Evolutionary conservation across 805 yeast species (phyloP), one percentile per base, ranked within the genome.

Genomic region (Candida sithepensis): DNA sequence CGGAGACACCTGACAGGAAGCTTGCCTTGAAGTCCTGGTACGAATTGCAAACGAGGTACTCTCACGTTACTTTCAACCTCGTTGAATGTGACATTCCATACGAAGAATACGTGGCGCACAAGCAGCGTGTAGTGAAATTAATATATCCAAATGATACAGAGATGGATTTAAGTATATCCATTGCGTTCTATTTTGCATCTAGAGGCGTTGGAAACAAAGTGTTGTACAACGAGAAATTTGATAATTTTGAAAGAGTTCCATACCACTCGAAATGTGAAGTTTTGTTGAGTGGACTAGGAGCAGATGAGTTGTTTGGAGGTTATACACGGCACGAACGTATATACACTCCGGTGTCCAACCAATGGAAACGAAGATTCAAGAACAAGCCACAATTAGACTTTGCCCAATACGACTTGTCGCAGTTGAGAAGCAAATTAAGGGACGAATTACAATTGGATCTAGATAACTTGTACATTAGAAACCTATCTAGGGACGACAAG

Each of bases 241-340:
- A 44, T 5, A 26, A 21, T n/a, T 46, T 56, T 3, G 38, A 43
- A 8, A 47, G 60, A 40, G 45, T 30, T 2, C 47, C 53, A 7
- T 85, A 82, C 56, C 52, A 60, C 2, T 77, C 90, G 18, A 62
- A 66, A 8, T 77, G 89, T 8, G 78, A 81, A 54, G 96, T 94
- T 0, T 64, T 94, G 8, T 70, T 94, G 32, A 88, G 96, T 45
- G 99, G 99, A 0, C 72, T 94, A 12, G 99, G 99, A 1, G 99
- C 99, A 0, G 99, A 94, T 68, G 99, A 94, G 65, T 68, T 94
- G 18, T 91, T 87, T 71, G 99, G 96, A 0, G 99, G 99, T 0
- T 94, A 94, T 63, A 87, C 96, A 20, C 75, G 97, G 40, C 95
- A 94, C 56, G 84, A 79, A 51, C 65, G 78, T 30, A 59, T 77